A percentile compares a stretch with the other conserved stretches of the same genome.
Conservation (phyloP, 2,329 filamentous ascomycete genomes). For the Sporothrix globosa region DNA sequence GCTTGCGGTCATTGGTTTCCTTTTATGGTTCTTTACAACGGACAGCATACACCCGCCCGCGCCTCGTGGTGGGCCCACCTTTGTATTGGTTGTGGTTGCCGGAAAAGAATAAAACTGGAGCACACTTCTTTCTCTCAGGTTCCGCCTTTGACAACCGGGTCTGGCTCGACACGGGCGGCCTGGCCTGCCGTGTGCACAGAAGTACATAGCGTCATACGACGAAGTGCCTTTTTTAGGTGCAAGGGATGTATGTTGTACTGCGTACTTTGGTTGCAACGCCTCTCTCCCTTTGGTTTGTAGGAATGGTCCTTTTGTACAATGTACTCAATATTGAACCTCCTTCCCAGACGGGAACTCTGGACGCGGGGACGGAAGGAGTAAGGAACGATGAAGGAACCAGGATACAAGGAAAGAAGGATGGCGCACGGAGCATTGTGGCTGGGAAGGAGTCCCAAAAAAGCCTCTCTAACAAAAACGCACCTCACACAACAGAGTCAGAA, state of each 20-base stretch:
- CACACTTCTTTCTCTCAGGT: background rate
- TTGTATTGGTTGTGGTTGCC: background rate
- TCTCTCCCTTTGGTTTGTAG: background rate
- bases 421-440: conserved; percentile 15
- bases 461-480: background rate
- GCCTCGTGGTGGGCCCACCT: background rate
- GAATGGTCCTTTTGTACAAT: background rate
- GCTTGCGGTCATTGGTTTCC: conserved; percentile 12
- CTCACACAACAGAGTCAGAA: background rate
- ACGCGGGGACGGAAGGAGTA: conserved; percentile 6
- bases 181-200: conserved; percentile 6
- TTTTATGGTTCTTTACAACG: conserved; percentile 21
- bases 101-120: background rate
- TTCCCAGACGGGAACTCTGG: background rate
- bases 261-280: background rate
- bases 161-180: conserved; percentile 13
- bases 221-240: background rate
- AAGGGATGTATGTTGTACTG: background rate
- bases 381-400: conserved; percentile 12
- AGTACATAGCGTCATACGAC: conserved; percentile 5
- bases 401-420: conserved; percentile 14
- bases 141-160: background rate
- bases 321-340: background rate
- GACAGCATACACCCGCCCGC: background rate
- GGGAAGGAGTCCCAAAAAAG: background rate